These are phyloP conservation scores for Hypsizygus ulmarius DNA, from an alignment of 1,284 basidiomycete species.

Conservation along the genomic window DNA sequence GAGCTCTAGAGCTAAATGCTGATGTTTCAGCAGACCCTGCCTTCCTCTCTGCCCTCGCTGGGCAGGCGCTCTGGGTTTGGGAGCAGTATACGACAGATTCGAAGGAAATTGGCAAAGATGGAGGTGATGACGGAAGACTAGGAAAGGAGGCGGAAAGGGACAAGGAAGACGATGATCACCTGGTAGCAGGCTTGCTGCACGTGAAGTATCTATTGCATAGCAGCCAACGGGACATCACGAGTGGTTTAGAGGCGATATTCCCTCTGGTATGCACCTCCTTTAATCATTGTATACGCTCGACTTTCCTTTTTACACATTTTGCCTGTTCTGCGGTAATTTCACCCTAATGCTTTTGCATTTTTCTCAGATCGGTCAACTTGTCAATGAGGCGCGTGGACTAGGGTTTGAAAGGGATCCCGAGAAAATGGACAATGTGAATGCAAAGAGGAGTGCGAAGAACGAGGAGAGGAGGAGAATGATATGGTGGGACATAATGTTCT, in stretches of 20 bases:
- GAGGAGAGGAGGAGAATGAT: constrained; percentile 44
- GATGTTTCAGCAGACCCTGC: constrained; percentile 8
- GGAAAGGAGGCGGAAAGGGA: constrained; percentile 11
- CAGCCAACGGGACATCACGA: neutral
- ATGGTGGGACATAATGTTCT: constrained; percentile 76
- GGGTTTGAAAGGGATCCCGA: constrained; percentile 62
- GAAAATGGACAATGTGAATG: constrained; percentile 5
- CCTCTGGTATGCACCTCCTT: constrained; percentile 36
- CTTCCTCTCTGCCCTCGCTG: constrained; percentile 27
- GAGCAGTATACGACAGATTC: constrained; percentile 12
- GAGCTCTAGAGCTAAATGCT: constrained; percentile 9
- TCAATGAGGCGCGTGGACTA: constrained; percentile 62
- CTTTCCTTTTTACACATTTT: neutral
- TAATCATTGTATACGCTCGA: neutral
- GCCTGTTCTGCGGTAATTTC: neutral
- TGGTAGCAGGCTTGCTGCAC: constrained; percentile 52
- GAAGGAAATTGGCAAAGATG: constrained; percentile 5
- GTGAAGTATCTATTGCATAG: constrained; percentile 50
- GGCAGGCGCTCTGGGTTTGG: constrained; percentile 28
- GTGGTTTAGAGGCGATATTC: constrained; percentile 30
- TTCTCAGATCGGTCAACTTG: constrained; percentile 61
- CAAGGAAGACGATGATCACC: constrained; percentile 36
- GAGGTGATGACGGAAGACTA: constrained; percentile 8
- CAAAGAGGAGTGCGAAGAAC: constrained; percentile 12
- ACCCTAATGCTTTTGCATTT: constrained; percentile 4